Evolutionary conservation across 805 yeast genomes (phyloP).

Genomic region (Yamadazyma sp.): DNA sequence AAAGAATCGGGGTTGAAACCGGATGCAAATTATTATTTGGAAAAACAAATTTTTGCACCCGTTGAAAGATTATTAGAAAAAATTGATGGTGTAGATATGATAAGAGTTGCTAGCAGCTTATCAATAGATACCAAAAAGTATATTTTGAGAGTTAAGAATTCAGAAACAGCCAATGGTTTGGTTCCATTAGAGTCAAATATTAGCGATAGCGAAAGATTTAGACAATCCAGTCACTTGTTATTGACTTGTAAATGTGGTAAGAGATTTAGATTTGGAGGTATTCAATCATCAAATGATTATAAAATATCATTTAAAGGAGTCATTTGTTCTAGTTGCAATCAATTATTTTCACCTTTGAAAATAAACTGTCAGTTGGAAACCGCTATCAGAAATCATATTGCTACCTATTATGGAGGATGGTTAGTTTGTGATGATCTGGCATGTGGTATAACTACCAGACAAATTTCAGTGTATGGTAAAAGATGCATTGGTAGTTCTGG

Average conservation of each 20-base stretch:
- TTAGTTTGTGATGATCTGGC: conserved; percentile 79
- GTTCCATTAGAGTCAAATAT: conserved; percentile 80
- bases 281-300: conserved; percentile 60
- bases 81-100: conserved; percentile 82
- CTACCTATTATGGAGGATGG: conserved; percentile 84
- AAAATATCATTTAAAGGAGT: conserved; percentile 66
- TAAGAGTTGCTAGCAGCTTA: conserved; percentile 69
- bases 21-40: conserved; percentile 77
- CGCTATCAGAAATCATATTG: conserved; percentile 65
- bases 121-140: conserved; percentile 74
- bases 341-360: conserved; percentile 47
- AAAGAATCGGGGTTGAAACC: conserved; percentile 53
- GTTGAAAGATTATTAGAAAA: conserved; percentile 82
- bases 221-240: conserved; percentile 52
- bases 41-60: conserved; percentile 87
- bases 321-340: conserved; percentile 61
- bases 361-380: conserved; percentile 72
- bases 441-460: conserved; percentile 78
- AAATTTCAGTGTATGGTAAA: conserved; percentile 84
- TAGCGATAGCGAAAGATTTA: conserved; percentile 79
- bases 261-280: conserved; percentile 69
- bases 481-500: conserved; percentile 72
- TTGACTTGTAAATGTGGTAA: conserved; percentile 63
- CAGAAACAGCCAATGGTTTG: conserved; percentile 34
- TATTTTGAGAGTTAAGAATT: conserved; percentile 40